Evolutionary conservation across 306 rosid genomes (phyloP).

Genomic region (Astragalus membranaceus): DNA sequence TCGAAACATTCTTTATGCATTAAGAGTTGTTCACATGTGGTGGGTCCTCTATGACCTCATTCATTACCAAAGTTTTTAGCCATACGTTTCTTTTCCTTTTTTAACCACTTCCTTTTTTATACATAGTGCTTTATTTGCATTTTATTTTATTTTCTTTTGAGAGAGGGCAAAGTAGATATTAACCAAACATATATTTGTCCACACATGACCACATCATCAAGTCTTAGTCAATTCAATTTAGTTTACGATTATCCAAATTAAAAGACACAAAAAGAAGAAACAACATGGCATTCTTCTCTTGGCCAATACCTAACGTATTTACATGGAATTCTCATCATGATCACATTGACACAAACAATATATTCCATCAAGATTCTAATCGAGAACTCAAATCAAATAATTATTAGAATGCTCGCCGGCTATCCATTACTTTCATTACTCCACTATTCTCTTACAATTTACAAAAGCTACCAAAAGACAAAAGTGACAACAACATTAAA

Average conservation of each 20-base stretch:
- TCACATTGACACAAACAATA: not conserved
- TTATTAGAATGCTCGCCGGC: not conserved
- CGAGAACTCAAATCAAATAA: not conserved
- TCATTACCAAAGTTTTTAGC: conserved; percentile 4
- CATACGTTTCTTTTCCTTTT: conserved; percentile 1
- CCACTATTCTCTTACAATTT: conserved; percentile 1
- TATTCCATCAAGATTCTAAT: conserved; percentile 26
- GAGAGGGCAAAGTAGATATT: not conserved
- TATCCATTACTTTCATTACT: conserved; percentile 11
- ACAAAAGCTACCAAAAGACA: conserved; percentile 23
- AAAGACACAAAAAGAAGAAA: conserved; percentile 19
- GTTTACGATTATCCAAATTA: conserved; percentile 11
- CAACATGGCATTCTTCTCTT: conserved; percentile 10
- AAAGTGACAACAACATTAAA: conserved; percentile 2
- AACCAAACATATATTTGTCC: not conserved
- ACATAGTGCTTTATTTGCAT: not conserved
- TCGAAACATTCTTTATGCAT: no score
- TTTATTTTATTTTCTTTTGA: not conserved
- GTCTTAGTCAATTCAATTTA: conserved; percentile 22
- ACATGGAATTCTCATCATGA: conserved; percentile 9
- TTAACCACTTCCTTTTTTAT: not conserved
- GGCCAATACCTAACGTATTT: conserved; percentile 16
- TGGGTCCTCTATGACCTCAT: conserved; percentile 13
- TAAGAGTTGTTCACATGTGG: conserved; percentile 4
- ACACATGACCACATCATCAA: not conserved